These are phyloP conservation scores for Nectriaceae sp. DNA, from an alignment of 2,329 filamentous ascomycete genomes.

Conservation along the genomic window DNA sequence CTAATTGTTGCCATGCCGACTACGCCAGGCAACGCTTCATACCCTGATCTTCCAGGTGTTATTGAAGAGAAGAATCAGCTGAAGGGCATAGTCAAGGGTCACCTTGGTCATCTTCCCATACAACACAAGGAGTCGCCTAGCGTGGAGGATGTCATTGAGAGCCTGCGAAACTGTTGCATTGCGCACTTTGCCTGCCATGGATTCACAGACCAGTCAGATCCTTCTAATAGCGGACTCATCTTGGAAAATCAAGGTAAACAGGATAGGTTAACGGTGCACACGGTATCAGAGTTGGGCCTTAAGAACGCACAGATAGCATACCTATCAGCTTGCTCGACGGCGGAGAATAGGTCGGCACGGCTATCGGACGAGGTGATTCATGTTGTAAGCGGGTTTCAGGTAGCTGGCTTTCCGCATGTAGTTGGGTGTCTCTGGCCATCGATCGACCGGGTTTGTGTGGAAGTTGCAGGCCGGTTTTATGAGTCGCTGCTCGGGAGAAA, in stretches of 20 bases:
- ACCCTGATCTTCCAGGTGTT: neutral
- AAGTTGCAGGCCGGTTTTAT: no score
- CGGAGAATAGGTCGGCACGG: no score
- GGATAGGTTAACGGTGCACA: no score
- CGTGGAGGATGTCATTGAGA: slow-evolving; percentile 5
- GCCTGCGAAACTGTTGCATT: slow-evolving; percentile 7
- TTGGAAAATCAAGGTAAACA: no score
- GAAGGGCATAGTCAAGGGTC: neutral
- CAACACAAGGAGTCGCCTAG: slow-evolving; percentile 4
- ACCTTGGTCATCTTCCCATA: neutral
- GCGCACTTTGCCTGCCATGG: slow-evolving; percentile 25
- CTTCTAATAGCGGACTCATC: slow-evolving; percentile 20
- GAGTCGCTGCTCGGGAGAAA: no score
- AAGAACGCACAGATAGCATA: no score
- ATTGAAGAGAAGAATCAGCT: slow-evolving; percentile 1
- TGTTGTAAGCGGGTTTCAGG: no score
- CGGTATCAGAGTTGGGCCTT: no score
- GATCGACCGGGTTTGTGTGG: neutral
- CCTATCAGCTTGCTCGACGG: no score
- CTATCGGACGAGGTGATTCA: no score
- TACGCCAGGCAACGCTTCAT: neutral
- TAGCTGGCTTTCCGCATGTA: no score
- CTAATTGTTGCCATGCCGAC: neutral
- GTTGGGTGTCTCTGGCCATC: no score
- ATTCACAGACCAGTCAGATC: slow-evolving; percentile 11